Evolutionary conservation across 2,329 filamentous ascomycete genomes (phyloP).

Genomic region (Fusarium cyanostomum): DNA sequence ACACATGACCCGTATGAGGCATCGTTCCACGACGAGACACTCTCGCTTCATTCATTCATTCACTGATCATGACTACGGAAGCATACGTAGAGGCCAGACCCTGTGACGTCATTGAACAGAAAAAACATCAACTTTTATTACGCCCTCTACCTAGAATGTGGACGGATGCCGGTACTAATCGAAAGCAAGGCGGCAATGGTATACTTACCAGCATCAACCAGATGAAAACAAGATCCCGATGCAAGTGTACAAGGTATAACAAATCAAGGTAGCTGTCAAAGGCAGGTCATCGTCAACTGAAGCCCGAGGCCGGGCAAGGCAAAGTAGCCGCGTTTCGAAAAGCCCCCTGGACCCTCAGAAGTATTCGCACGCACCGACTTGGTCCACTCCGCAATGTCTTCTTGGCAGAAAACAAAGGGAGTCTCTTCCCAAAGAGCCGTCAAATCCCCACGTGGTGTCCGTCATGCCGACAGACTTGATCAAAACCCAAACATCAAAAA

Average conservation of each 20-base stretch:
- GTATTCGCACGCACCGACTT: constrained; percentile 49
- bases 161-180: constrained; percentile 32
- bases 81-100: not conserved
- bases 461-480: constrained; percentile 39
- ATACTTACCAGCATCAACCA: constrained; percentile 43
- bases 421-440: constrained; percentile 47
- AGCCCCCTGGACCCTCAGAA: constrained; percentile 53
- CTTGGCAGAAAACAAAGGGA: constrained; percentile 21
- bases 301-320: constrained; percentile 28
- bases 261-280: constrained; percentile 27
- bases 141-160: constrained; percentile 39
- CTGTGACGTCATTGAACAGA: constrained; percentile 12
- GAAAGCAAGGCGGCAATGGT: constrained; percentile 39
- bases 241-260: constrained; percentile 28
- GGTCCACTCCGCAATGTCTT: constrained; percentile 41
- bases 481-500: constrained; percentile 48
- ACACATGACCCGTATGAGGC: constrained; percentile 15
- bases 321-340: constrained; percentile 37
- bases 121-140: constrained; percentile 43
- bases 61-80: constrained; percentile 7
- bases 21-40: constrained; percentile 19
- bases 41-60: not conserved
- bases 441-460: constrained; percentile 51
- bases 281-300: constrained; percentile 30
- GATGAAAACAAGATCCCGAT: constrained; percentile 32